Base-by-base conservation (phyloP, 129 eudicot genomes). In the Saussurea involucrata region DNA sequence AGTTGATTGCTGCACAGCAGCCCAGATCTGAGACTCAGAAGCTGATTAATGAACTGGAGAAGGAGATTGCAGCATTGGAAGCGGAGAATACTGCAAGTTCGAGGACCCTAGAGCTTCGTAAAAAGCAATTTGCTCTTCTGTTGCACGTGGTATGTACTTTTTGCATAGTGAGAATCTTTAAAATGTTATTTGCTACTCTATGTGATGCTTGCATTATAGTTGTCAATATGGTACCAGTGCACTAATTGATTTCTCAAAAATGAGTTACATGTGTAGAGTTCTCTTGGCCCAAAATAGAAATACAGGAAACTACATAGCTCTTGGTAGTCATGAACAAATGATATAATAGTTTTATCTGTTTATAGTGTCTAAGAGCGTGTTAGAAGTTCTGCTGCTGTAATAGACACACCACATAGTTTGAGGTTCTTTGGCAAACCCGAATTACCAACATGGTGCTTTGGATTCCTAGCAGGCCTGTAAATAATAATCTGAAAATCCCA, bases 31-130 rank as follows among this genome's bases (percentile, higher is more conserved):
- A 91, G 74, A 91, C 97, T 11, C 97, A 95, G 82, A 88, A 91
- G 73, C 71, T 76, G 69, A 90, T 95, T 36, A 80, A 88, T 29
- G 92, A 95, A 11, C 73, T 95, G 64, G 97, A 92, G 87, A 87
- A 78, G 79, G 98, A 95, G 90, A 95, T 95, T 64, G 88, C 87
- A 5, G 74, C 81, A 12, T 78, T 95, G 82, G 98, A 95, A 80
- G 96, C 96, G 7, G 98, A 95, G 73, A 92, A 95, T 71, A 85
- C 89, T 66, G 88, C 97, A 46, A 80, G 90, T 71, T 95, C 98
- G 6, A 89, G 97, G 74, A 87, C 88, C 6, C 75, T 95, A 7
- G 98, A 95, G 37, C 98, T 95, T 33, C 96, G 98, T 57, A 95
- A 88, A 76, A 95, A 95, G 84, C 98, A 95, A 76, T 95, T 95